phyloP scores from a whole-genome alignment of 1,139 yeast species.

The Arxiozyma slooffiae region DNA sequence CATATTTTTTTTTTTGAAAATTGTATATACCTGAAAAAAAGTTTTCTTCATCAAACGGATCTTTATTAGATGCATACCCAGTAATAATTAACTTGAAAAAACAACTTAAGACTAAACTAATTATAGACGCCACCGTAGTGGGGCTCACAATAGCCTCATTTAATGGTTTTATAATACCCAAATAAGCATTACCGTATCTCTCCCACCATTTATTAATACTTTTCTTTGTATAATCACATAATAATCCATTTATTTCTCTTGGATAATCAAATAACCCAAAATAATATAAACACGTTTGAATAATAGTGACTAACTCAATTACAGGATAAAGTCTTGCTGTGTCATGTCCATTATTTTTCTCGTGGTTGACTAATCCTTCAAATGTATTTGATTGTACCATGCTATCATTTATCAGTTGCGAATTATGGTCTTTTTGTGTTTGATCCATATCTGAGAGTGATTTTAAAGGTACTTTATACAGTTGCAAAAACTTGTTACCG shows the following conservation, averaged over 20 bases:
- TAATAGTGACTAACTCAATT: constrained; percentile 58
- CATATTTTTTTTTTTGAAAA: constrained; percentile 63
- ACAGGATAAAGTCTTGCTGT: constrained; percentile 30
- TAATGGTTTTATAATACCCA: constrained; percentile 34
- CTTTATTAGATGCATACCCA: constrained; percentile 74
- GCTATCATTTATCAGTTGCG: not conserved
- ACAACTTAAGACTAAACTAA: constrained; percentile 61
- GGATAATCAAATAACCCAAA: constrained; percentile 60
- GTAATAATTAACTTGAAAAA: constrained; percentile 61
- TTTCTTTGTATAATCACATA: constrained; percentile 65
- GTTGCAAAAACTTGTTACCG: constrained; percentile 71
- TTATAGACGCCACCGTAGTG: constrained; percentile 49
- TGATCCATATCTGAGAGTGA: not conserved
- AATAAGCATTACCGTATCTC: constrained; percentile 54
- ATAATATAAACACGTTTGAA: constrained; percentile 70
- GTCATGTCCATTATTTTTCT: not conserved
- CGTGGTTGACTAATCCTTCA: not conserved
- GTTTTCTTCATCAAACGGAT: constrained; percentile 68
- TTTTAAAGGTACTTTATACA: constrained; percentile 45
- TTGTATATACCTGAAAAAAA: constrained; percentile 52
- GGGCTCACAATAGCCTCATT: constrained; percentile 50
- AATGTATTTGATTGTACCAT: not conserved
- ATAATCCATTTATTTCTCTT: constrained; percentile 67
- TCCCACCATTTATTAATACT: constrained; percentile 81
- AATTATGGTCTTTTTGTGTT: not conserved